Base-by-base conservation (phyloP, 352 stramenopile genomes). In the Phytophthora crassamura region DNA sequence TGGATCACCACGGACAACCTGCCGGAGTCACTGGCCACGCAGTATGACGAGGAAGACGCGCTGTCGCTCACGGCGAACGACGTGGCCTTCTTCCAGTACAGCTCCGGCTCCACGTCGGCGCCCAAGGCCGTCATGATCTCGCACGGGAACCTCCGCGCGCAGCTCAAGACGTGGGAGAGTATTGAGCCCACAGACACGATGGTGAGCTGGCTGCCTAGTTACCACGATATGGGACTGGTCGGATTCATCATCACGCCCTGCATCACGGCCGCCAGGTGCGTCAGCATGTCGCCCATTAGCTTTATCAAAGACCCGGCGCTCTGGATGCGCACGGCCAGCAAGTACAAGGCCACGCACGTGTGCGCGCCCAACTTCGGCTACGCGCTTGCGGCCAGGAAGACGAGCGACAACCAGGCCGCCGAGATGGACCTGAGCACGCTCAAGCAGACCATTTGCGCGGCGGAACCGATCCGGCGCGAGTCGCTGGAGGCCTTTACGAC, bases 81-180 rank as follows among this genome's bases (percentile, higher is more conserved):
- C 40, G 51, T 91, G 48, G 86, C 84, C 42, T 95, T 95, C 60
- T 93, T 95, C 60, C 86, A 95, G 67, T 95, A 95, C 69, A 91
- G 79, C 36, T 91, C 81, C 0, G 86, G 86, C 12, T 93, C 84
- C 30, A 95, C 86, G 33, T 91, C 86, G 39, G 79, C 78, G 9
- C 86, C 86, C 5, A 95, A 95, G 67, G 84, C 83, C 30, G 83
- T 95, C 7, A 93, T 95, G 84, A 88, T 95, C 56, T 90, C 83
- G 41, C 86, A 95, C 51, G 77, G 82, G 15, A 95, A 95, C 60
- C 39, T 95, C 30, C 73, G 73, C 28, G 76, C 80, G 8, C 82
- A 94, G 54, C 53, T 94, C 25, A 85, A 89, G 72, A 92, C 83
- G 15, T 93, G 84, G 84, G 80, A 90, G 34, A 88, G 70, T 30